phyloP scores from a whole-genome alignment of 495 filamentous ascomycete species.

The Acidomyces sp. region DNA sequence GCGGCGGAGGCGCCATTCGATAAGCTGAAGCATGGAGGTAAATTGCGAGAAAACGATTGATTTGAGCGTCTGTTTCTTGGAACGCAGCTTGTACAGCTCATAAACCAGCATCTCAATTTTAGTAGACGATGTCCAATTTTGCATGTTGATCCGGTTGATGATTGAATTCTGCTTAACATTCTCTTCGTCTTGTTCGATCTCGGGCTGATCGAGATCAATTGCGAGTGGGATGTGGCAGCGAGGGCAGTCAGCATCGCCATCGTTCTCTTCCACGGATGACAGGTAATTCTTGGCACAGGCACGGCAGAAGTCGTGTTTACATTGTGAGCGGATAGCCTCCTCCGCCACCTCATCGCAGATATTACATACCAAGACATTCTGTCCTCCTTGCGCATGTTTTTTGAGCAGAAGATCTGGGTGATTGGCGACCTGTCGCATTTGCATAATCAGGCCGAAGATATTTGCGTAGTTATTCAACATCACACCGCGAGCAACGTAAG shows the following conservation, averaged over 20 bases:
- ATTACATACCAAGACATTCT: slow-evolving; percentile 80
- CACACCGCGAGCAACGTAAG: slow-evolving; percentile 86
- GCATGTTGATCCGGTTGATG: slow-evolving; percentile 95
- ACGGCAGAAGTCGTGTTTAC: slow-evolving; percentile 91
- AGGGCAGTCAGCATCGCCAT: slow-evolving; percentile 63
- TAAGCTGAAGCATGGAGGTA: slow-evolving; percentile 59
- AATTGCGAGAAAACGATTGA: slow-evolving; percentile 67
- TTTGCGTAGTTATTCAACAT: slow-evolving; percentile 95
- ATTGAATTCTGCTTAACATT: slow-evolving; percentile 84
- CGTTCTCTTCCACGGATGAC: slow-evolving; percentile 47
- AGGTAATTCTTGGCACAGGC: slow-evolving; percentile 77
- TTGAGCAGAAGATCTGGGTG: slow-evolving; percentile 90
- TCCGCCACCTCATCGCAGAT: slow-evolving; percentile 94
- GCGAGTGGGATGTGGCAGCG: slow-evolving; percentile 78
- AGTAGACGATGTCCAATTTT: slow-evolving; percentile 90
- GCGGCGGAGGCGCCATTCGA: slow-evolving; percentile 89
- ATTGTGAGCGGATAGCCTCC: slow-evolving; percentile 80
- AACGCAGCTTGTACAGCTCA: slow-evolving; percentile 76
- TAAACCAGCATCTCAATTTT: slow-evolving; percentile 96
- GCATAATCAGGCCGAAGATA: slow-evolving; percentile 79
- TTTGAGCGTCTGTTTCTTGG: slow-evolving; percentile 81
- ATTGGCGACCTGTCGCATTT: slow-evolving; percentile 89
- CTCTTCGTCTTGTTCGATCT: slow-evolving; percentile 76
- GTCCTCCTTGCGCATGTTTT: slow-evolving; percentile 68
- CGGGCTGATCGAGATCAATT: slow-evolving; percentile 87